Percentiles rank a stretch among this genome's conserved stretches.
Conservation (phyloP, 139 green algal species). For the Pleodorina starrii region DNA sequence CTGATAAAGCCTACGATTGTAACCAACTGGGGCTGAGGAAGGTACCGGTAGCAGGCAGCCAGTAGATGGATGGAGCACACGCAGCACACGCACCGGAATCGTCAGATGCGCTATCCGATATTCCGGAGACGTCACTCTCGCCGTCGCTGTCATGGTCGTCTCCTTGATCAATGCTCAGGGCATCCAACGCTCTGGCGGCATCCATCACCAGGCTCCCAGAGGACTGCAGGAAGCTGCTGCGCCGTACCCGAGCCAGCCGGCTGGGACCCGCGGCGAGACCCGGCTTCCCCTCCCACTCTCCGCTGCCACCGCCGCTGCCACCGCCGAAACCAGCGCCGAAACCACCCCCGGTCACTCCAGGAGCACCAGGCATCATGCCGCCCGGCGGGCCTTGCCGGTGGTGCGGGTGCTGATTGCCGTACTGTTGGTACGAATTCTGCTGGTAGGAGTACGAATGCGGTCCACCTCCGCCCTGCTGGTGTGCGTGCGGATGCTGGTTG, state of each 20-base stretch:
- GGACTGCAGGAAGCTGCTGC: not conserved
- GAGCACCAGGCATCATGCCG: not conserved
- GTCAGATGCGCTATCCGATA: not conserved
- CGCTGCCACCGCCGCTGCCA: not conserved
- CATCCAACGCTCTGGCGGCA: not conserved
- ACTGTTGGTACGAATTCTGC: not conserved
- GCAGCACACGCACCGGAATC: not conserved
- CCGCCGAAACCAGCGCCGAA: not conserved
- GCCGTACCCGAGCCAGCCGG: not conserved
- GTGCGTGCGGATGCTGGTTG: not conserved
- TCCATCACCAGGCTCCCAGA: not conserved
- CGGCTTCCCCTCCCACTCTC: not conserved
- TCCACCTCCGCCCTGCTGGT: not conserved
- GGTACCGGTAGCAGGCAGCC: no score
- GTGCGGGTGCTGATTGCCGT: no score
- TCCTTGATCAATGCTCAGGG: not conserved
- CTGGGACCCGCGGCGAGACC: no score
- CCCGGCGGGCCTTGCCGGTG: not conserved
- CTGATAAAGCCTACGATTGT: no score
- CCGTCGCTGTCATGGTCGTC: not conserved
- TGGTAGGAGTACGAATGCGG: not conserved
- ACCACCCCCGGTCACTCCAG: not conserved
- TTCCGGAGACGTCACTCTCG: slow-evolving; percentile 3
- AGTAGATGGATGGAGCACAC: no score
- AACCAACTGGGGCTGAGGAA: no score